Base-by-base conservation (phyloP, 805 yeast genomes). In the Ogataea neopini region DNA sequence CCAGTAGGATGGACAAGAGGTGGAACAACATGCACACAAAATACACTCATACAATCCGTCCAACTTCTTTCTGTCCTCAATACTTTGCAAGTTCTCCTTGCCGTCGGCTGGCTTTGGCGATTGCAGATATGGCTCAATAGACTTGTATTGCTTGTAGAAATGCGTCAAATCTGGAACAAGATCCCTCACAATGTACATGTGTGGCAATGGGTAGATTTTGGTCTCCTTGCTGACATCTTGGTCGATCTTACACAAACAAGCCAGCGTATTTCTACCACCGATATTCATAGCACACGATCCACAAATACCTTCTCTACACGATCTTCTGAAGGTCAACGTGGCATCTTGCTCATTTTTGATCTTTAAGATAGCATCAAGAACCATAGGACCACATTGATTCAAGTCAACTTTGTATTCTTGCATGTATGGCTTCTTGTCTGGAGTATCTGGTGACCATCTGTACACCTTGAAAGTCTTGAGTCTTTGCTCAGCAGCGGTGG, bases 211-310 rank as follows among this genome's bases (percentile, higher is more conserved):
- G 69, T 94, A 94, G 61, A 94, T 86, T 75, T 94, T 92, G 54
- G 83, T 73, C 53, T 84, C 86, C 71, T 86, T 86, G 51, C 81
- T 56, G 28, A 76, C 72, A 70, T 91, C 86, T 60, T 82, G 80
- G 69, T 94, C 96, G 63, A 94, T 90, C 70, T 88, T 85, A 77
- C 97, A 90, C 59, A 94, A 75, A 75, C 99, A 94, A 30, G 99
- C 99, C 60, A 94, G 79, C 26, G 99, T 94, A 80, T 94, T 94
- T 69, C 86, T 80, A 59, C 99, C 99, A 56, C 96, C 96, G 70
- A 94, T 94, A 78, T 94, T 94, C 99, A 94, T 94, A 59, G 99
- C 99, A 77, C 99, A 94, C 6, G 98, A 92, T 47, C 99, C 99
- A 77, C 99, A 94, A 58, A 94, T 94, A 63, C 99, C 99, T 75